A percentile compares a stretch with the other conserved stretches of the same genome.
Evolutionary conservation across 108 stramenopile species (phyloP).

Genomic region (Cyclotella distinguenda): DNA sequence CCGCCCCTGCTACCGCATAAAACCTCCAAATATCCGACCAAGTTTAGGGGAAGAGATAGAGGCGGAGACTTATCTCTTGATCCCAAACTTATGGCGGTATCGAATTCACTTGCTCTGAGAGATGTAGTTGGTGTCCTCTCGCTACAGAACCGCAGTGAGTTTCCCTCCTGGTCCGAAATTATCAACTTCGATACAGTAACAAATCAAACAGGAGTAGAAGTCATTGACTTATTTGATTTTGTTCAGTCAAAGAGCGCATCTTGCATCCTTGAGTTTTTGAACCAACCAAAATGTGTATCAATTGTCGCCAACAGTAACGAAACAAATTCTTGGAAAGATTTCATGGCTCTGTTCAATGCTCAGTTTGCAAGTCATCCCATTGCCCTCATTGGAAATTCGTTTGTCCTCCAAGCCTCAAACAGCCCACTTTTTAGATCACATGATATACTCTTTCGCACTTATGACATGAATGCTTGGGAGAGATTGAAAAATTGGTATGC

Average conservation of each 20-base stretch:
- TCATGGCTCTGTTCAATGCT: not conserved
- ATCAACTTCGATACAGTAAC: not conserved
- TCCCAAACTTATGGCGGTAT: no score
- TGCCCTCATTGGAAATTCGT: not conserved
- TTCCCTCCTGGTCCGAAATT: not conserved
- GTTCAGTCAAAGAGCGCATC: not conserved
- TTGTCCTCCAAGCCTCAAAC: not conserved
- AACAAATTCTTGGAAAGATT: not conserved
- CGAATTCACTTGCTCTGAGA: no score
- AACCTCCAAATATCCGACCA: no score
- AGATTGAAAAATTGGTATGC: not conserved
- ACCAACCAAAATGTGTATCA: not conserved
- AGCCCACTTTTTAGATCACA: not conserved
- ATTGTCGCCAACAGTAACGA: not conserved
- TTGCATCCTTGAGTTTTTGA: not conserved
- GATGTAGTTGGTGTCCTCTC: no score
- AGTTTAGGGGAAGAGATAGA: no score
- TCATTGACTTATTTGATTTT: conserved; percentile 2
- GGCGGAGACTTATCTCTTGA: no score
- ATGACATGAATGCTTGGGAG: not conserved
- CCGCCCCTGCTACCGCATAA: no score
- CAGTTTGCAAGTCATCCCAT: not conserved
- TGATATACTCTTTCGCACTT: not conserved
- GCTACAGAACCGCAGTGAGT: no score
- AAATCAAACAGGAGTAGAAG: not conserved